Conservation (phyloP, 257 asterid species). For the Scutellaria baicalensis region DNA sequence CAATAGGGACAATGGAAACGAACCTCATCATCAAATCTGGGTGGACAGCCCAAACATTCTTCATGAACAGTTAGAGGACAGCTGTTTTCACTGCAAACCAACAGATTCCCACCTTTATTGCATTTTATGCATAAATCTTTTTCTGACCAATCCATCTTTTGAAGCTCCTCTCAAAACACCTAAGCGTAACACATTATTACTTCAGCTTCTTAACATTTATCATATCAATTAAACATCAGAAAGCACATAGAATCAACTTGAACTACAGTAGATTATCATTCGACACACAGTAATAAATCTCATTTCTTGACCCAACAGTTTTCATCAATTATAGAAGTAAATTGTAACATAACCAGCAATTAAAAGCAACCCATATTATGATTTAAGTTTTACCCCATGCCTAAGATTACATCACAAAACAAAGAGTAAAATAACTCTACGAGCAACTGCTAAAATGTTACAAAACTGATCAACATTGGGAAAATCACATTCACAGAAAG, state of each 20-base stretch:
- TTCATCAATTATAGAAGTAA: neutral
- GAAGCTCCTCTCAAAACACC: constrained; percentile 4
- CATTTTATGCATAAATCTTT: constrained; percentile 61
- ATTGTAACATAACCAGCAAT: neutral
- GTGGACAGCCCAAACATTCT: constrained; percentile 52
- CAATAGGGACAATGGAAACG: constrained; percentile 82
- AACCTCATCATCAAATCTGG: constrained; percentile 42
- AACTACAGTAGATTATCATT: neutral
- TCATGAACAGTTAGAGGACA: constrained; percentile 72
- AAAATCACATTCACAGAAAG: neutral
- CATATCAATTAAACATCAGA: neutral
- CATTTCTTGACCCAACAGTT: neutral
- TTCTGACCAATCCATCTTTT: constrained; percentile 43
- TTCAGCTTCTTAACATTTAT: neutral
- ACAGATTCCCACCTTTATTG: constrained; percentile 47
- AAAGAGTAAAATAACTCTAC: neutral
- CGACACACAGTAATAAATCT: neutral
- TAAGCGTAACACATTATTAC: neutral
- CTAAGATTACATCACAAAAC: neutral
- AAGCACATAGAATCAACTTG: neutral
- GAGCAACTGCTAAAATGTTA: neutral
- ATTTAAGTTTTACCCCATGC: neutral
- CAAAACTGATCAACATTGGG: neutral
- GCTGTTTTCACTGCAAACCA: constrained; percentile 49
- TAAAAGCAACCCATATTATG: neutral